phyloP scores from a whole-genome alignment of 768 basidiomycete genomes.

The Lenzites betulinus region DNA sequence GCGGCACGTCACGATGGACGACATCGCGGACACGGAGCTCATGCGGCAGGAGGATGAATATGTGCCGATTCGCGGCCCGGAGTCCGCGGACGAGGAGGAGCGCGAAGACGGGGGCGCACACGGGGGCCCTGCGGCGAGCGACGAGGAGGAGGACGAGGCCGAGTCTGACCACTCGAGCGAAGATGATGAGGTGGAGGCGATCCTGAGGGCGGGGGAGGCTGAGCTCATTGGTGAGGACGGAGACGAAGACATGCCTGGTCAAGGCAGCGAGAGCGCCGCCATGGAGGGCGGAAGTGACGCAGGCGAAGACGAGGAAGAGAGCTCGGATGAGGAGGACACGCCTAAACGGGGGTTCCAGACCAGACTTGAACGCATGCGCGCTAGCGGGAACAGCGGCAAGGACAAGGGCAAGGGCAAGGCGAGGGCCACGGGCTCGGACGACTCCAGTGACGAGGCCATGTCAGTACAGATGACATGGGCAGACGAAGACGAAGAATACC shows the following conservation, averaged over 20 bases:
- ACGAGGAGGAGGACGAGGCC: conserved; percentile 20
- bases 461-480: conserved; percentile 39
- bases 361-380: conserved; percentile 37
- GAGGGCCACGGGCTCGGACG: conserved; percentile 16
- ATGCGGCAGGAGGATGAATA: conserved; percentile 45
- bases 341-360: conserved; percentile 40
- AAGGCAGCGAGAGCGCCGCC: neutral
- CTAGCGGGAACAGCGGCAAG: conserved; percentile 15
- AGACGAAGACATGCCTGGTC: conserved; percentile 12
- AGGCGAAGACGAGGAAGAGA: conserved; percentile 32
- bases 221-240: conserved; percentile 17
- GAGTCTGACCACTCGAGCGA: conserved; percentile 4
- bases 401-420: conserved; percentile 37
- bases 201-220: conserved; percentile 25
- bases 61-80: neutral
- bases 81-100: conserved; percentile 11
- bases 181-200: conserved; percentile 17
- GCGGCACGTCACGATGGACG: conserved; percentile 61
- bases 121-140: neutral
- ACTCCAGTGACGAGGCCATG: conserved; percentile 31
- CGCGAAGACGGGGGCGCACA: neutral
- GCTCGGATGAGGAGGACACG: conserved; percentile 39
- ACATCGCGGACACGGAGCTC: conserved; percentile 56
- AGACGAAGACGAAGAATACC: conserved; percentile 59
- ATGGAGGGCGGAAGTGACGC: conserved; percentile 17